Evolutionary conservation across 148 eudicot species (phyloP).

Genomic region (Polygonum aviculare): DNA sequence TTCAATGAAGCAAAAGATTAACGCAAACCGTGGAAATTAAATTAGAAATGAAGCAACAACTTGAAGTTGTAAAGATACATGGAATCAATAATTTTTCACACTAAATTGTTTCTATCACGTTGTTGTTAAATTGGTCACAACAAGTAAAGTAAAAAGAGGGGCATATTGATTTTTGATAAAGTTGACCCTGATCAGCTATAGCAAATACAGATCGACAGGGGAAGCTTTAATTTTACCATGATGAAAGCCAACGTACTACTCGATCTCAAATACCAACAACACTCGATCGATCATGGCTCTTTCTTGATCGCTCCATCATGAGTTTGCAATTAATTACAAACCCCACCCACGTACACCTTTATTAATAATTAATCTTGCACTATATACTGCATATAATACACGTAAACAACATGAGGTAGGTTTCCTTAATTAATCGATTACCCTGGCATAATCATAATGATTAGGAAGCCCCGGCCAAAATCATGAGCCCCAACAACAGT

Average conservation of each 20-base stretch:
- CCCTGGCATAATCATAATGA: neutral
- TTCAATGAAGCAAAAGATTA: too few species aligned
- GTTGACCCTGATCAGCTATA: neutral
- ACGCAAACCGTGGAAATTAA: too few species aligned
- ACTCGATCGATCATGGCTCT: neutral
- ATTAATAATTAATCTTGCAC: neutral
- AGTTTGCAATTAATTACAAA: neutral
- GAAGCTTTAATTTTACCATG: neutral
- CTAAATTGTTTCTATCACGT: too few species aligned
- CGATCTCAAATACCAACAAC: neutral
- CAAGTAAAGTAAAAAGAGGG: neutral
- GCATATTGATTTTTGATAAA: neutral
- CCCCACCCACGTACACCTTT: neutral
- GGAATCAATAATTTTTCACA: too few species aligned
- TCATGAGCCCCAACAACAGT: neutral
- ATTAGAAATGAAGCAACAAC: too few species aligned
- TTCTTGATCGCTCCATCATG: too few species aligned
- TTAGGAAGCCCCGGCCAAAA: neutral
- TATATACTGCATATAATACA: neutral
- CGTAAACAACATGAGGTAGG: neutral
- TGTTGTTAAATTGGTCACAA: neutral
- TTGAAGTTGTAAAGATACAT: too few species aligned
- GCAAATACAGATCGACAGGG: neutral
- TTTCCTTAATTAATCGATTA: neutral
- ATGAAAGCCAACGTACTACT: neutral